Percentiles rank a stretch among this genome's conserved stretches.
These are phyloP conservation scores for Anthoceros angustus DNA, from an alignment of 225 moss, liverwort and hornwort species.

Conservation along the genomic window DNA sequence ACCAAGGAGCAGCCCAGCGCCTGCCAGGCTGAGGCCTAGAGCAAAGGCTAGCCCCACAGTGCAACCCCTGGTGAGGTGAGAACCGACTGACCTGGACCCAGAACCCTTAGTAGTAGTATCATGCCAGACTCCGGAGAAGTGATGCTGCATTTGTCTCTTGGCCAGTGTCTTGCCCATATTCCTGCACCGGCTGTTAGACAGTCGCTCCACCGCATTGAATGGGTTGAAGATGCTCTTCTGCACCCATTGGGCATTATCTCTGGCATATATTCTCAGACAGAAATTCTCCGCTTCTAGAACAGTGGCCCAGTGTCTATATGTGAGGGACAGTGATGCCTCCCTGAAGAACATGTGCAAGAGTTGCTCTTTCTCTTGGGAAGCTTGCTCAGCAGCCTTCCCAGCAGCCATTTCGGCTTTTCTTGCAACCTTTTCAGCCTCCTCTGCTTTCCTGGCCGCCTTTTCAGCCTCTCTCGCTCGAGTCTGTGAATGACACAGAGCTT, in stretches of 20 bases:
- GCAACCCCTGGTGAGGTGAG: slow-evolving; percentile 51
- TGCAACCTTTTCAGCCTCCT: slow-evolving; percentile 54
- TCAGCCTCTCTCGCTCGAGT: slow-evolving; percentile 88
- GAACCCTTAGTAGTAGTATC: slow-evolving; percentile 19
- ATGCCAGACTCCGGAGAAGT: slow-evolving; percentile 39
- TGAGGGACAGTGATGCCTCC: slow-evolving; percentile 70
- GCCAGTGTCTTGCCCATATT: slow-evolving; percentile 28
- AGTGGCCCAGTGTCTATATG: slow-evolving; percentile 67
- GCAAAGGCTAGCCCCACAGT: slow-evolving; percentile 80
- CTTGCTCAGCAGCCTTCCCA: slow-evolving; percentile 53
- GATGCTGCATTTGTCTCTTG: slow-evolving; percentile 35
- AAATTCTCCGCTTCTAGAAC: slow-evolving; percentile 69
- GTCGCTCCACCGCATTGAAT: slow-evolving; percentile 40
- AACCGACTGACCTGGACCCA: slow-evolving; percentile 18
- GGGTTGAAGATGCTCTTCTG: slow-evolving; percentile 61
- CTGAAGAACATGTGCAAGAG: slow-evolving; percentile 53
- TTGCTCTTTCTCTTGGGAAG: slow-evolving; percentile 46
- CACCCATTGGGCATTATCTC: slow-evolving; percentile 52
- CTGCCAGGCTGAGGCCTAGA: slow-evolving; percentile 66
- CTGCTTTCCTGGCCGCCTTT: slow-evolving; percentile 24
- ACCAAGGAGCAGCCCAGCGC: slow-evolving; percentile 71
- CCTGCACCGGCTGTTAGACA: slow-evolving; percentile 49
- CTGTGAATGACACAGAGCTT: slow-evolving; percentile 82
- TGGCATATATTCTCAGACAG: slow-evolving; percentile 54
- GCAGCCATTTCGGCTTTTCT: slow-evolving; percentile 12